Base-by-base conservation (phyloP, 768 basidiomycete genomes). In the Crucibulum laeve region DNA sequence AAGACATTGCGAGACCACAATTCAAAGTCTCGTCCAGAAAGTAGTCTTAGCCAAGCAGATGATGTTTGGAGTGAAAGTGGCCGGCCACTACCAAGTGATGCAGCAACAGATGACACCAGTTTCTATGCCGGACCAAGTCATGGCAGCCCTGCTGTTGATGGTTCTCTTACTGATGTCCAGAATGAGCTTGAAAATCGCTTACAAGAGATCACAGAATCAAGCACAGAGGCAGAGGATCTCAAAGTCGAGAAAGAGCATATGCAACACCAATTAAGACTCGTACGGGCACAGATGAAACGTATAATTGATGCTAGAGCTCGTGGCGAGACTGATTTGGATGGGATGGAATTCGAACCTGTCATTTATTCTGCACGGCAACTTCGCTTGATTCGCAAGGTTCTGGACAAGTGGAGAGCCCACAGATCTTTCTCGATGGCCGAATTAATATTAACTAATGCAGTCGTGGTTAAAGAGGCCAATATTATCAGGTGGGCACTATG, bases 371-470 rank as follows among this genome's bases (percentile, higher is more conserved):
- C 87, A 19, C 82, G 69, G 56, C 89, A 96, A 56, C 70, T 94
- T 28, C 73, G 88, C 48, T 65, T 94, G 43, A 90, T 93, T 40
- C 77, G 85, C 54, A 87, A 84, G 58, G 88, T 87, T 6, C 61
- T 98, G 52, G 83, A 84, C 50, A 81, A 77, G 52, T 99, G 95
- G 95, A 76, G 89, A 50, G 75, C 81, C 0, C 84, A 90, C 63
- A 73, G 87, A 18, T 77, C 86, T 5, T 93, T 96, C 59, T 87
- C 84, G 0, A 95, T 98, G 90, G 91, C 94, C 1, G 94, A 98
- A 65, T 70, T 77, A 22, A 82, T 93, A 18, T 68, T 98, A 40
- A 83, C 86, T 4, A 85, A 79, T 58, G 94, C 94, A 7, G 84
- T 93, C 1, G 60, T 84, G 43, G 71, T 97, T 30, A 94, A 96